Evolutionary conservation across 148 eudicot genomes (phyloP).

Genomic region (Spergularia bocconei): DNA sequence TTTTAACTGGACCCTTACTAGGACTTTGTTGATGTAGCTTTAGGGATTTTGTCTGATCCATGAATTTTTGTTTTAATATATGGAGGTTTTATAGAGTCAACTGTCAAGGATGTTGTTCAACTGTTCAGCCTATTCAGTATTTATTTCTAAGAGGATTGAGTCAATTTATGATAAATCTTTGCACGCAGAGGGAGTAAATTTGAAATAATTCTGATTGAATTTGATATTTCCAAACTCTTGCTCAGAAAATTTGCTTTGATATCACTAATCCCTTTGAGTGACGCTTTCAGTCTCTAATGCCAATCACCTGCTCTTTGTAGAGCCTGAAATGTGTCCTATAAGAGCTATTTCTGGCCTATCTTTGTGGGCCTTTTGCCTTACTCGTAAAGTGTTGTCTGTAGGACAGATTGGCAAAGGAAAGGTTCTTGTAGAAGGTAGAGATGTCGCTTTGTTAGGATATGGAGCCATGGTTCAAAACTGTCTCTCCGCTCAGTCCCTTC

Average conservation of each 20-base stretch:
- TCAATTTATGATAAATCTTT: too few relatives aligned
- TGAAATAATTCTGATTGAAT: too few relatives aligned
- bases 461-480: conserved; percentile 96
- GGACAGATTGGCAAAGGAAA: conserved; percentile 81
- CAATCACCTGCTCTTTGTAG: background rate
- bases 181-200: too few relatives aligned
- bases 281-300: background rate
- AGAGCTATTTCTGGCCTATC: background rate
- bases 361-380: conserved; percentile 10
- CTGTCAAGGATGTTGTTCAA: too few relatives aligned
- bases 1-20: too few relatives aligned
- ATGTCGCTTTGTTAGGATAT: conserved; percentile 76
- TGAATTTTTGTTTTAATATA: too few relatives aligned
- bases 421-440: conserved; percentile 70
- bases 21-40: too few relatives aligned
- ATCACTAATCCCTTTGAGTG: background rate
- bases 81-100: too few relatives aligned
- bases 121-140: too few relatives aligned
- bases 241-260: background rate
- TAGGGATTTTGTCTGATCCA: too few relatives aligned
- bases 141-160: too few relatives aligned
- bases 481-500: conserved; percentile 70
- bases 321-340: background rate
- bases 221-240: background rate
- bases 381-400: conserved; percentile 9